Evolutionary conservation across 352 stramenopile species (phyloP), one percentile per base, ranked within the genome.

Genomic region (Blastocystis sp.): DNA sequence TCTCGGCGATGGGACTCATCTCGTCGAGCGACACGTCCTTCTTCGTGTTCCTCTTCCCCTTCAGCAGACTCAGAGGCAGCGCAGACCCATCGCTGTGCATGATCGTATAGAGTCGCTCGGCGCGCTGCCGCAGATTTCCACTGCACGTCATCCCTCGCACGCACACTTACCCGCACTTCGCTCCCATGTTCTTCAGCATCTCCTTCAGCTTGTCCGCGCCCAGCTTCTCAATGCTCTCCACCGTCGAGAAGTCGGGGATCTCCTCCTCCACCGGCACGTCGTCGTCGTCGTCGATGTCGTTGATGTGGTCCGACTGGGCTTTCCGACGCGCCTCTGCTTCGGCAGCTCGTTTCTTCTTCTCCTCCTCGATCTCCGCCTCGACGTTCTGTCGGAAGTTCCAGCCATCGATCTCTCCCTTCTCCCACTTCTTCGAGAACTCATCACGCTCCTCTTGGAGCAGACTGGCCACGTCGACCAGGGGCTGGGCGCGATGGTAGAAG

Each of bases 401-500:
- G 7, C 87, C 87, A 20, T 69, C 63, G 3, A 90, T 34, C 26
- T 45, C 26, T 20, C 76, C 76, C 2, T 24, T 8, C 20, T 34
- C 3, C 87, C 87, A 90, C 24, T 68, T 75, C 37, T 37, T 37
- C n/a, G 50, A 64, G 24, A 90, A 90, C 24, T 47, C 59, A 5
- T 18, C 37, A 26, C 55, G 24, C 5, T 69, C 62, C 68, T 79
- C 68, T 41, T 76, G 20, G 11, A 79, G 16, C 11, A 79, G n/a
- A n/a, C 34, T 47, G 75, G 95, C 93, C 6, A 96, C 85, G 63
- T 95, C 93, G 90, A 95, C 93, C 18, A 96, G 93, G 81, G 94
- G 93, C 90, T 96, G 94, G 53, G 94, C 95, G 79, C 94, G 93
- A 37, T 93, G 92, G 90, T 96, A 95, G 76, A 96, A 96, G 64